Evolutionary conservation across 352 stramenopile genomes (phyloP), one percentile per base, ranked within the genome.

Genomic region (Thalassiosira exigua): DNA sequence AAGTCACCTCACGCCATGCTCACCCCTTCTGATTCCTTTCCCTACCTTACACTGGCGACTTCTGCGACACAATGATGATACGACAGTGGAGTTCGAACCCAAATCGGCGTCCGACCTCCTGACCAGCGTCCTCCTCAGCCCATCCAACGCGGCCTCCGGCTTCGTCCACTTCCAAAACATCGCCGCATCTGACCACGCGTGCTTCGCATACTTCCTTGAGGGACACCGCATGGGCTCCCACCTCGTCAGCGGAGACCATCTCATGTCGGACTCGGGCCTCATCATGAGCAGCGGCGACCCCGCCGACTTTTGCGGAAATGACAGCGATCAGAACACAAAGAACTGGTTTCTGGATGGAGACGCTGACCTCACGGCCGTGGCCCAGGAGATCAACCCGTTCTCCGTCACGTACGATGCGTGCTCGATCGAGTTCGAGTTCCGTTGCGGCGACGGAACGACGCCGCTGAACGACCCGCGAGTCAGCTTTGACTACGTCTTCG

Each of bases 401-500:
- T 29, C 22, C 0, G 29, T 14, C 17, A 74, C 60, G 12, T 62
- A 41, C 29, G 70, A 80, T 61, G 61, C 70, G 21, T 73, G 61
- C 41, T 19, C 51, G 0, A 60, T 80, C 42, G 51, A 80, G 51
- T 80, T 80, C 41, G 51, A 74, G 1, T 64, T 80, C 44, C 17
- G 32, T 54, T 80, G 70, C 39, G 0, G 17, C 1, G 11, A 44
- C n/a, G 22, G 3, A 17, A 24, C 14, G 4, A 27, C 17, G 1
- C 19, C n/a, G 1, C 21, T 1, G 36, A 44, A 44, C 14, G 36
- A 44, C 4, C 60, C 42, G 4, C 2, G 48, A 22, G 1, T 81
- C 27, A 52, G 14, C 17, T 75, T 81, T 24, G 46, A 70, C 11
- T 81, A 81, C 33, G 36, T 75, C 2, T 81, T 81, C 27, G 72